Conservation (phyloP, 2,329 filamentous ascomycete species). For the Phyllosticta citribraziliensis region DNA sequence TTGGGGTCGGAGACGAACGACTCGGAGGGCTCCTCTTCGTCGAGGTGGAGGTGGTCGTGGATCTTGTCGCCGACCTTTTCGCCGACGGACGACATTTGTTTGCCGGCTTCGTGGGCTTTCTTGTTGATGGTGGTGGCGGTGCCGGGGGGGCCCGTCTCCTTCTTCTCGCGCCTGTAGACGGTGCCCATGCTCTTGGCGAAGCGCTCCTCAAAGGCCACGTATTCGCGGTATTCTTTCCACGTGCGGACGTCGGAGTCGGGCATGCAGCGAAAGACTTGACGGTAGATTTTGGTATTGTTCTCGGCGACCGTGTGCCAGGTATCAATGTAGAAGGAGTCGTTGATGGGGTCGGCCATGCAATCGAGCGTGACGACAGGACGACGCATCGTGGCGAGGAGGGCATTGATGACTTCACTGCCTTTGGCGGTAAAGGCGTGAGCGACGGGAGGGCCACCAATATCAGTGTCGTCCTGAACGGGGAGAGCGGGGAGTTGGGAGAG, state of each 20-base stretch:
- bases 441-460: constrained; percentile 67
- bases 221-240: constrained; percentile 89
- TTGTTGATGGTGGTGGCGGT: constrained; percentile 7
- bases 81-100: constrained; percentile 10
- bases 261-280: constrained; percentile 91
- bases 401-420: constrained; percentile 38
- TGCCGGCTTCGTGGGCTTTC: constrained; percentile 16
- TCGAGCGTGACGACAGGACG: constrained; percentile 70
- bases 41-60: constrained; percentile 1
- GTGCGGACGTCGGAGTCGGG: constrained; percentile 88
- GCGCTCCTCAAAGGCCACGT: constrained; percentile 62
- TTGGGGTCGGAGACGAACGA: not conserved
- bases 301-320: constrained; percentile 79
- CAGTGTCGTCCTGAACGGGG: constrained; percentile 64
- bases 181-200: constrained; percentile 56
- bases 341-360: constrained; percentile 88
- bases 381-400: constrained; percentile 55
- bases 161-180: constrained; percentile 41
- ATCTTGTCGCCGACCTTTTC: constrained; percentile 16
- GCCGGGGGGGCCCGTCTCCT: constrained; percentile 34
- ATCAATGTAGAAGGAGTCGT: constrained; percentile 72
- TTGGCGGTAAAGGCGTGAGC: constrained; percentile 42
- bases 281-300: constrained; percentile 93
- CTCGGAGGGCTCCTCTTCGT: constrained; percentile 9
- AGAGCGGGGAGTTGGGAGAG: constrained; percentile 62